These are phyloP conservation scores for Micromonas commoda DNA, from an alignment of 139 green algal species.

Conservation along the genomic window DNA sequence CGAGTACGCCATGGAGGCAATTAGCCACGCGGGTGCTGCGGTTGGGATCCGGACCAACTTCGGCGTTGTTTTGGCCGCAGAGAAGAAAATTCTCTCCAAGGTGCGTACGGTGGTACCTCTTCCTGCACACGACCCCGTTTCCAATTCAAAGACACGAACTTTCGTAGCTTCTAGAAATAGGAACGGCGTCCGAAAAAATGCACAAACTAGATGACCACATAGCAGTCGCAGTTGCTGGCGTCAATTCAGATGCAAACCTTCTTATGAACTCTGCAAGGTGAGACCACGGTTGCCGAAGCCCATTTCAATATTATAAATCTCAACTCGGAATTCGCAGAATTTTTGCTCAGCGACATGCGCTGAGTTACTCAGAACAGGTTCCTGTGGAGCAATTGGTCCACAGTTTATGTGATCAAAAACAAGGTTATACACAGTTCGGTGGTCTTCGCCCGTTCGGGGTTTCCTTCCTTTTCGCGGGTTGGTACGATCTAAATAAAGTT, in stretches of 20 bases:
- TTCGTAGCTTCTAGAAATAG: conserved; percentile 43
- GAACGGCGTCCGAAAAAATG: conserved; percentile 85
- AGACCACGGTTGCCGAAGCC: background rate
- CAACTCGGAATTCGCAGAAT: conserved; percentile 42
- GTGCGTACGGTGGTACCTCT: conserved; percentile 32
- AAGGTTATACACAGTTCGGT: conserved; percentile 97
- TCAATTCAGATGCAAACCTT: conserved; percentile 98
- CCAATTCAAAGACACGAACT: too few relatives aligned
- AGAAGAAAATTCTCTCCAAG: conserved; percentile 98
- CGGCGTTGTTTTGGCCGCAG: conserved; percentile 87
- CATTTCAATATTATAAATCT: background rate
- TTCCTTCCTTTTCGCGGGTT: conserved; percentile 94
- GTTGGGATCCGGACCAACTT: conserved; percentile 85
- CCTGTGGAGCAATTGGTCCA: conserved; percentile 95
- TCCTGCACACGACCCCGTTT: too few relatives aligned
- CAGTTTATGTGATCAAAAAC: conserved; percentile 91
- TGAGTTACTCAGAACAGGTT: conserved; percentile 63
- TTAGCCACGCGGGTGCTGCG: conserved; percentile 88
- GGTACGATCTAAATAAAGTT: conserved; percentile 57
- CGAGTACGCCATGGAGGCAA: conserved; percentile 98
- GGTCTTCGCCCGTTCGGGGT: conserved; percentile 95
- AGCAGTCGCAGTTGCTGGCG: conserved; percentile 84
- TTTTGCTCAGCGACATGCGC: background rate
- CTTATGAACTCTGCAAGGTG: conserved; percentile 78
- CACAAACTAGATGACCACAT: conserved; percentile 97